Evolutionary conservation across 2,329 filamentous ascomycete genomes (phyloP).

Genomic region (Xylariales sp.): DNA sequence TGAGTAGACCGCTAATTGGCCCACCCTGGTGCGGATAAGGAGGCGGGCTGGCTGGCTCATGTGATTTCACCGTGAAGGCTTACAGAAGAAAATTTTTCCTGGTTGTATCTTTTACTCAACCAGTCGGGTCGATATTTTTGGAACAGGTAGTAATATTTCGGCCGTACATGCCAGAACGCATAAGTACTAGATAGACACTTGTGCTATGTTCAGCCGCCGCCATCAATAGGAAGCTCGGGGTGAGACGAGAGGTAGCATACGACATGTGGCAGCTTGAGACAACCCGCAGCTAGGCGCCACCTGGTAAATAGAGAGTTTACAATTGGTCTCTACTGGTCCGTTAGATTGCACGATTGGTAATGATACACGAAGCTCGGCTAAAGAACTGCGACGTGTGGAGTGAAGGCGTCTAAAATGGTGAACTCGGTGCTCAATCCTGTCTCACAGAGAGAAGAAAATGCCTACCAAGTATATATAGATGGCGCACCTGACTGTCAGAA

Average conservation of each 20-base stretch:
- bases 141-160: no score
- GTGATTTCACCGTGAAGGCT: constrained; percentile 2
- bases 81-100: constrained; percentile 3
- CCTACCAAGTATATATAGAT: not conserved
- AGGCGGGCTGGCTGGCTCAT: not conserved
- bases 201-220: no score
- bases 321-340: not conserved
- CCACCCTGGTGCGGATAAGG: not conserved
- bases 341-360: not conserved
- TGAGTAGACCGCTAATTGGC: not conserved
- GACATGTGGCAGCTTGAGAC: not conserved
- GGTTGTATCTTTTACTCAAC: not conserved
- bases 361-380: constrained; percentile 1
- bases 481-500: constrained; percentile 17
- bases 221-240: no score
- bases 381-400: not conserved
- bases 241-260: no score
- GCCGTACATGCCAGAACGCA: no score
- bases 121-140: no score
- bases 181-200: no score
- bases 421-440: not conserved
- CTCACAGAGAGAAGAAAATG: not conserved
- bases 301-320: not conserved
- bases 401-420: not conserved
- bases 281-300: no score